Percentiles rank a stretch among this genome's conserved stretches.
These are phyloP conservation scores for Thermochaetoides dissita DNA, from an alignment of 2,329 filamentous ascomycete species.

Conservation along the genomic window DNA sequence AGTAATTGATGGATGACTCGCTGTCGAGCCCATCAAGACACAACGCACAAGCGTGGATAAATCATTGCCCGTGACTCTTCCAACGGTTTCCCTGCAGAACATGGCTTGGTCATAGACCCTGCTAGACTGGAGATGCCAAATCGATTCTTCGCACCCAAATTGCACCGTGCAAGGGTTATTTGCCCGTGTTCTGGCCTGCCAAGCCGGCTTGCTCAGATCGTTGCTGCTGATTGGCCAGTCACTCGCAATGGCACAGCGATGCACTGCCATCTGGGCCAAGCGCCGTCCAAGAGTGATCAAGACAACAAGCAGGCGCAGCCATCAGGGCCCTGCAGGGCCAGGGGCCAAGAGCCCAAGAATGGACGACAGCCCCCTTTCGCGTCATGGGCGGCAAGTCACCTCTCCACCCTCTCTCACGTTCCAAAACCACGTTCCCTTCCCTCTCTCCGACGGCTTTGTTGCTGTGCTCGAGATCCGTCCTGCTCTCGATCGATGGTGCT, in stretches of 20 bases:
- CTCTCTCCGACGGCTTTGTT: not conserved
- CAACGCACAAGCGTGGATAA: too few species aligned
- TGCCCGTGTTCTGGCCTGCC: too few species aligned
- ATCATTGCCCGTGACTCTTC: too few species aligned
- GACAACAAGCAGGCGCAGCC: conserved; percentile 1
- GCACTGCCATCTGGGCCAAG: conserved; percentile 10
- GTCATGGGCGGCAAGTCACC: not conserved
- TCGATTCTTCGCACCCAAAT: too few species aligned
- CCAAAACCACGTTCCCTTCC: not conserved
- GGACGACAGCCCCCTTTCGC: not conserved
- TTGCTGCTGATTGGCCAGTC: not conserved
- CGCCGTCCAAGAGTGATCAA: conserved; percentile 8
- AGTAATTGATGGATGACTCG: too few species aligned
- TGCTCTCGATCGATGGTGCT: conserved; percentile 4
- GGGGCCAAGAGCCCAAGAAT: not conserved
- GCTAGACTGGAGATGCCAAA: too few species aligned
- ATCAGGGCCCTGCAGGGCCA: not conserved
- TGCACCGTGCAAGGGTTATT: too few species aligned
- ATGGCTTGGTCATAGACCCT: too few species aligned
- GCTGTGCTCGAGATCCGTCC: not conserved
- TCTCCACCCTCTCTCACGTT: not conserved
- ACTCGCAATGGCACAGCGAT: conserved; percentile 4
- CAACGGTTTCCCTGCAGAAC: too few species aligned
- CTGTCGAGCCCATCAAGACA: too few species aligned
- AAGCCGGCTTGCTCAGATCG: too few species aligned